Percentiles rank a stretch among this genome's conserved stretches.
Conservation (phyloP, 2,329 filamentous ascomycete species). For the Pyricularia pennisetigena region DNA sequence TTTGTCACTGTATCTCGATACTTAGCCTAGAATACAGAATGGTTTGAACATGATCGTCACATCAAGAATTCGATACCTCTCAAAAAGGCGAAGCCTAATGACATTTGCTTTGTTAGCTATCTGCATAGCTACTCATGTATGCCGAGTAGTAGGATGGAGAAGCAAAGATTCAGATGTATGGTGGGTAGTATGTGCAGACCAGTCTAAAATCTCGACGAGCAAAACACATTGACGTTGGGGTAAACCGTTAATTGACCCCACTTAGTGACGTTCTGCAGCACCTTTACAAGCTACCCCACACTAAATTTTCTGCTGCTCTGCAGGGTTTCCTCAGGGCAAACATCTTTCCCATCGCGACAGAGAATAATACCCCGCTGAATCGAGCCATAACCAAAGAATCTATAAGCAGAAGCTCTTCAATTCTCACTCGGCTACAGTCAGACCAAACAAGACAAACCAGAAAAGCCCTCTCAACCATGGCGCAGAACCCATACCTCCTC, state of each 20-base stretch:
- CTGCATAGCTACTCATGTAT: too few relatives aligned
- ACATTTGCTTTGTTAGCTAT: too few relatives aligned
- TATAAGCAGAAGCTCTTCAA: background rate
- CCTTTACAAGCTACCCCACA: background rate
- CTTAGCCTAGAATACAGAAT: too few relatives aligned
- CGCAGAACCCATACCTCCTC: constrained; percentile 58
- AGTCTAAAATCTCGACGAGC: too few relatives aligned
- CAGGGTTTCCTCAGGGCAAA: background rate
- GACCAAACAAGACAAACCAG: background rate
- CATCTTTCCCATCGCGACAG: background rate
- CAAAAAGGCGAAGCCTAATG: too few relatives aligned
- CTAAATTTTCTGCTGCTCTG: background rate
- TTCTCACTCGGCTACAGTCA: background rate
- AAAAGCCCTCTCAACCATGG: constrained; percentile 22
- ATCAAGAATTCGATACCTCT: too few relatives aligned
- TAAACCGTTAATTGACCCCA: background rate
- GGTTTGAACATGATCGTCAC: too few relatives aligned
- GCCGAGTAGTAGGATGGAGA: too few relatives aligned
- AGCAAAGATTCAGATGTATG: too few relatives aligned
- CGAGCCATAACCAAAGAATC: background rate
- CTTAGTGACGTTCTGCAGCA: background rate
- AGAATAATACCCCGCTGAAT: background rate
- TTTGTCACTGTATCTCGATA: too few relatives aligned
- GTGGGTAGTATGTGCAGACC: too few relatives aligned
- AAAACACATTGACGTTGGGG: background rate